Conservation (phyloP, 306 rosid species). For the Cajanus cajan region DNA sequence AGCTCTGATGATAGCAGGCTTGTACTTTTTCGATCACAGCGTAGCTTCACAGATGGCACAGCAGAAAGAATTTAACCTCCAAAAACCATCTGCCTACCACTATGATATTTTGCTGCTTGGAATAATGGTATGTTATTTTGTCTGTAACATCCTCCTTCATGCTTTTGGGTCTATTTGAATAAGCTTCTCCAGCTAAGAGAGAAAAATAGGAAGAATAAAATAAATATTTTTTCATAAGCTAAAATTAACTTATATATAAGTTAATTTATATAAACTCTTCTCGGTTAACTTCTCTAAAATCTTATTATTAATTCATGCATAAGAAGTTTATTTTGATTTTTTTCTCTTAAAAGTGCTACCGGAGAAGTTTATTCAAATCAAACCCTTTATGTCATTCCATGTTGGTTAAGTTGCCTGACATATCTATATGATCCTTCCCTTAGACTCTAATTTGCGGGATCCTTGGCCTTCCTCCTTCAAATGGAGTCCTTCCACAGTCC, state of each 20-base stretch:
- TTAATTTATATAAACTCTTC: too few relatives aligned
- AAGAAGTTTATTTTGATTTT: too few relatives aligned
- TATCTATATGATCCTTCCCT: conserved; percentile 17
- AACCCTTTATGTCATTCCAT: background rate
- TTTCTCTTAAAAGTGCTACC: too few relatives aligned
- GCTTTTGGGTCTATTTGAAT: background rate
- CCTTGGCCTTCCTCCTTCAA: conserved; percentile 91
- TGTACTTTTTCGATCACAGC: conserved; percentile 88
- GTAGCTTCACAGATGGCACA: conserved; percentile 95
- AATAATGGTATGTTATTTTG: conserved; percentile 49
- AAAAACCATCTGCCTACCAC: conserved; percentile 91
- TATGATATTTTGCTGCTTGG: conserved; percentile 76
- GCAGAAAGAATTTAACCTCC: conserved; percentile 87
- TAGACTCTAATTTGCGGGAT: conserved; percentile 80
- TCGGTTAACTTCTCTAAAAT: too few relatives aligned
- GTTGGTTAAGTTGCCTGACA: background rate
- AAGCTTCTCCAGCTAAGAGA: too few relatives aligned
- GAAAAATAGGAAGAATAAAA: too few relatives aligned
- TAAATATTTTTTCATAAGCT: too few relatives aligned
- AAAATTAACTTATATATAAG: too few relatives aligned
- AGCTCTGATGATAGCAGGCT: conserved; percentile 86
- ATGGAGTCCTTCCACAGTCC: conserved; percentile 95
- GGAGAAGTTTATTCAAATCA: too few relatives aligned
- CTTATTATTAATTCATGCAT: too few relatives aligned
- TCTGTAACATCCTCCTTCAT: conserved; percentile 19